These are phyloP conservation scores for Lavandula angustifolia DNA, from an alignment of 257 asterid genomes.

Conservation along the genomic window DNA sequence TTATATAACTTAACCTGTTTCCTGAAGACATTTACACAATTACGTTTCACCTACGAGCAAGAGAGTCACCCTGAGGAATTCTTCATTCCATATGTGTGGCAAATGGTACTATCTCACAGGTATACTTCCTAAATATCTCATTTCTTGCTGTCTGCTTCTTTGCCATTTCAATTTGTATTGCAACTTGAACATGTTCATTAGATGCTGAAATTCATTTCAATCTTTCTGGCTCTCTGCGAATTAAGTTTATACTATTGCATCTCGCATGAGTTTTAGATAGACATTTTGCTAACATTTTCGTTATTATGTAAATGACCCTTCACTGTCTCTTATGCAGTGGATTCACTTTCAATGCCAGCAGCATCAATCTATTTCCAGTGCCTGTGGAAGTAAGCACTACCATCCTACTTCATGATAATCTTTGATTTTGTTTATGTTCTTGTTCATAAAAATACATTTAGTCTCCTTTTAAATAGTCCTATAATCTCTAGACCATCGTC, in stretches of 20 bases:
- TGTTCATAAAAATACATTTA: background rate
- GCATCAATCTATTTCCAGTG: constrained; percentile 73
- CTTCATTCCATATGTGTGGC: constrained; percentile 96
- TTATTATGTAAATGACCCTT: constrained; percentile 10
- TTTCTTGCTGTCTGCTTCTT: background rate
- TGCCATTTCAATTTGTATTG: background rate
- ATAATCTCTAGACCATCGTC: background rate
- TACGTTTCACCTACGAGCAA: constrained; percentile 95
- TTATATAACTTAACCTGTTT: constrained; percentile 26
- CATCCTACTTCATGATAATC: background rate
- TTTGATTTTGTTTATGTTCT: background rate
- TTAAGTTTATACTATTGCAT: constrained; percentile 2
- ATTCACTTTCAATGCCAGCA: constrained; percentile 58
- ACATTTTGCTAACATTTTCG: background rate
- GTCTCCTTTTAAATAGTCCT: no score
- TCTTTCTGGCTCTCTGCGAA: background rate
- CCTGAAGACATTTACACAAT: constrained; percentile 73
- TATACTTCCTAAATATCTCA: constrained; percentile 32
- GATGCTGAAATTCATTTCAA: constrained; percentile 7
- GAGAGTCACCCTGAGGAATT: constrained; percentile 98
- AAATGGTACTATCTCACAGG: constrained; percentile 78
- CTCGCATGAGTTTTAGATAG: constrained; percentile 1
- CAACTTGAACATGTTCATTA: background rate
- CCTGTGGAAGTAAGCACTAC: constrained; percentile 62
- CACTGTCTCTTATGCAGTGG: constrained; percentile 49